Conservation (phyloP, 306 rosid species). For the Echinosophora koreensis region DNA sequence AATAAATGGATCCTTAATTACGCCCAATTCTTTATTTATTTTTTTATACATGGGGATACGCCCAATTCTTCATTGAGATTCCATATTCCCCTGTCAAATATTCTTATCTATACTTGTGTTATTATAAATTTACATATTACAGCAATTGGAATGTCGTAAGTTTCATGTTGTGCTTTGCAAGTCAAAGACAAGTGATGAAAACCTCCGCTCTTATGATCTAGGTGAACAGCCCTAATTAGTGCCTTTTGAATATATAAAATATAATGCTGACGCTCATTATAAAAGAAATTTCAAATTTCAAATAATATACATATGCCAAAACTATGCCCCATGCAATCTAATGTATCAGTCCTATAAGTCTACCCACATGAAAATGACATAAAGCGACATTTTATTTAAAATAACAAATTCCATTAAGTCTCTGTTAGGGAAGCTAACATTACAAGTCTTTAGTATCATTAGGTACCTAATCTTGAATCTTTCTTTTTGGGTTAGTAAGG, state of each 20-base stretch:
- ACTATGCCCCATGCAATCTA: constrained; percentile 57
- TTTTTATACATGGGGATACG: too few species aligned
- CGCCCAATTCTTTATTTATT: not conserved
- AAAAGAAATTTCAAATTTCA: constrained; percentile 12
- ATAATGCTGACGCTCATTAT: not conserved
- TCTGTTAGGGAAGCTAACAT: constrained; percentile 76
- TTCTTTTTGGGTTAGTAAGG: constrained; percentile 66
- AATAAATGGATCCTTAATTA: not conserved
- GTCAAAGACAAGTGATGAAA: constrained; percentile 38
- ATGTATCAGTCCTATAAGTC: constrained; percentile 38
- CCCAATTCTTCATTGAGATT: not conserved
- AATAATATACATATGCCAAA: constrained; percentile 25
- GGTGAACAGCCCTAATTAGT: constrained; percentile 65
- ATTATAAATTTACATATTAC: not conserved
- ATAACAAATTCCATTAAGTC: constrained; percentile 50
- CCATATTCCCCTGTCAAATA: constrained; percentile 7
- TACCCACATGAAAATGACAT: constrained; percentile 61
- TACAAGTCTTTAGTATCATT: constrained; percentile 56
- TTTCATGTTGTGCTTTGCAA: constrained; percentile 41
- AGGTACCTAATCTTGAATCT: constrained; percentile 73
- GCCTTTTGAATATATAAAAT: constrained; percentile 37
- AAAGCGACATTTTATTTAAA: constrained; percentile 23
- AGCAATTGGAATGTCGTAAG: constrained; percentile 49
- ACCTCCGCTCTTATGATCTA: constrained; percentile 51
- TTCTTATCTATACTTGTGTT: constrained; percentile 5